Conservation (phyloP, 176 grass and related monocot genomes). For the Melocanna baccifera region DNA sequence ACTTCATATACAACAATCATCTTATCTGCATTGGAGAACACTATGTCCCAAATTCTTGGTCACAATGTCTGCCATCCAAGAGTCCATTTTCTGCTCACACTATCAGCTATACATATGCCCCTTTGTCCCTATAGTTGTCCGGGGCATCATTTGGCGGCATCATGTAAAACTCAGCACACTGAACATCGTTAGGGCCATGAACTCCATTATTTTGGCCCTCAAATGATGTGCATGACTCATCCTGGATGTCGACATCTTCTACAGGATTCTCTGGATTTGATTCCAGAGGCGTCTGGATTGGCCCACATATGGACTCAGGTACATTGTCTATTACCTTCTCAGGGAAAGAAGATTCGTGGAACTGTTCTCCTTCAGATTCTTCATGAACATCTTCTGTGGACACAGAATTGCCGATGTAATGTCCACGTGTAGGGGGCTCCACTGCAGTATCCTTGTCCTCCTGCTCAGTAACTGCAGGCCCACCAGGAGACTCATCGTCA, state of each 20-base stretch:
- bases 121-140: neutral
- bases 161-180: constrained; percentile 5
- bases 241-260: constrained; percentile 18
- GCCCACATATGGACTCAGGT: neutral
- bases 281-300: neutral
- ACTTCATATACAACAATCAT: neutral
- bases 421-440: constrained; percentile 30
- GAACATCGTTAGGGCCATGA: neutral
- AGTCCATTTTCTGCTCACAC: constrained; percentile 34
- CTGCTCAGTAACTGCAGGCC: constrained; percentile 13
- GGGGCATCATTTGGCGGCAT: constrained; percentile 17
- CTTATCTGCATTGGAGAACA: constrained; percentile 18
- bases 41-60: constrained; percentile 33
- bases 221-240: constrained; percentile 36
- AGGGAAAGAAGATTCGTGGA: neutral
- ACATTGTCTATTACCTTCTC: constrained; percentile 15
- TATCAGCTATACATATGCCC: constrained; percentile 12
- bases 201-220: constrained; percentile 25
- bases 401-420: constrained; percentile 10
- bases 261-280: neutral
- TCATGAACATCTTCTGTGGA: constrained; percentile 36
- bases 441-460: constrained; percentile 52
- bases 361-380: constrained; percentile 25
- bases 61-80: constrained; percentile 11
- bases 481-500: constrained; percentile 62